These are phyloP conservation scores for Astraeus odoratus DNA, from an alignment of 768 basidiomycete genomes.

Conservation along the genomic window DNA sequence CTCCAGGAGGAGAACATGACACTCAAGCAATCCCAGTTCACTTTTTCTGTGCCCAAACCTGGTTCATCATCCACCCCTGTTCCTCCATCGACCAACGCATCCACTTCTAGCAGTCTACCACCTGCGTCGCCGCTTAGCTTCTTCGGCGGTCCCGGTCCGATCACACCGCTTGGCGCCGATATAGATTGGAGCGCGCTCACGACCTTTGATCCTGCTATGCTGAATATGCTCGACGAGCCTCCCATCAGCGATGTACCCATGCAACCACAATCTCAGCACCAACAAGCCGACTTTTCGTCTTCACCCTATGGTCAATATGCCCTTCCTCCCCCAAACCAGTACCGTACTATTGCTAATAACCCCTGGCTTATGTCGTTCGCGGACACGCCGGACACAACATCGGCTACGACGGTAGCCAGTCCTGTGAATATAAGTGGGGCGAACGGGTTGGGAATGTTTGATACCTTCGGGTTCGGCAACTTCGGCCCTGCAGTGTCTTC, in stretches of 20 bases:
- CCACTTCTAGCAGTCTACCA: slow-evolving; percentile 16
- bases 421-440: slow-evolving; percentile 3
- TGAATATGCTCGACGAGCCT: slow-evolving; percentile 59
- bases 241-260: slow-evolving; percentile 52
- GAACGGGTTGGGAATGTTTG: slow-evolving; percentile 19
- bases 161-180: slow-evolving; percentile 24
- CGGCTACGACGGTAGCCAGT: slow-evolving; percentile 16
- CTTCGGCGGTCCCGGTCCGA: slow-evolving; percentile 22
- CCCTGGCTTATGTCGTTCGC: slow-evolving; percentile 83
- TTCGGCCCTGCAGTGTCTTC: not conserved
- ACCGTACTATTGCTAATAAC: slow-evolving; percentile 77
- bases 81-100: slow-evolving; percentile 13
- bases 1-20: slow-evolving; percentile 83
- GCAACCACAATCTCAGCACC: slow-evolving; percentile 15
- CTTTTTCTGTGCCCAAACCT: slow-evolving; percentile 67
- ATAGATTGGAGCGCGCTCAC: slow-evolving; percentile 62
- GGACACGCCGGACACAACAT: slow-evolving; percentile 43
- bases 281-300: slow-evolving; percentile 45
- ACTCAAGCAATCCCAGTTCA: slow-evolving; percentile 78
- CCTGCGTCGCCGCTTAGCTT: slow-evolving; percentile 18
- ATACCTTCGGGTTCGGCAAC: slow-evolving; percentile 40
- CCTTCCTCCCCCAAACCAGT: slow-evolving; percentile 43
- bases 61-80: slow-evolving; percentile 13
- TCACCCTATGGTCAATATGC: slow-evolving; percentile 42
- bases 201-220: slow-evolving; percentile 62